A percentile compares a stretch with the other conserved stretches of the same genome.
Evolutionary conservation across 2,329 filamentous ascomycete genomes (phyloP).

Genomic region (Claviceps sp.): DNA sequence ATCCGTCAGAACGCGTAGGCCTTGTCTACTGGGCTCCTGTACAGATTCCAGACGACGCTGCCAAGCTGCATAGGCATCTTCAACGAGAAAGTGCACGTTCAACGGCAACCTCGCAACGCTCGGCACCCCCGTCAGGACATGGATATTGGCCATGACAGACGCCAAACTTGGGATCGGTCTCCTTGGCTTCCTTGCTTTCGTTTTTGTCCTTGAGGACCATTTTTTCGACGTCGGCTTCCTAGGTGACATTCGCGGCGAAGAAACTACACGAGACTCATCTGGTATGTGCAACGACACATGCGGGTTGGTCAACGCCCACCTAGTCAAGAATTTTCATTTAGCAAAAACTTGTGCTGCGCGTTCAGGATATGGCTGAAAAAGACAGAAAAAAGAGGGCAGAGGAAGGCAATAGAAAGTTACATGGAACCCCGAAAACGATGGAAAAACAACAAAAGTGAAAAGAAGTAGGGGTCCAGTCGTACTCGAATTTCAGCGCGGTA

Average conservation of each 20-base stretch:
- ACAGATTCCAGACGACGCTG: constrained; percentile 38
- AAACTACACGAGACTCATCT: constrained; percentile 42
- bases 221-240: no score
- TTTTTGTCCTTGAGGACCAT: constrained; percentile 12
- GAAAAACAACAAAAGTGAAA: not conserved
- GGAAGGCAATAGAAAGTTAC: not conserved
- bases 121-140: constrained; percentile 62
- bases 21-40: constrained; percentile 30
- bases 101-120: constrained; percentile 81
- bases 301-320: constrained; percentile 87
- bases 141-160: constrained; percentile 65
- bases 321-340: constrained; percentile 20
- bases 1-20: constrained; percentile 44
- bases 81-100: constrained; percentile 61
- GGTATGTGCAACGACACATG: constrained; percentile 70
- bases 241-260: constrained; percentile 26
- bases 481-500: constrained; percentile 90
- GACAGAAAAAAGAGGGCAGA: not conserved
- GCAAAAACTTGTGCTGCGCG: not conserved
- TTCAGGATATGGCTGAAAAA: constrained; percentile 7
- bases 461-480: constrained; percentile 18
- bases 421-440: constrained; percentile 44
- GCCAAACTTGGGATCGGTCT: constrained; percentile 47
- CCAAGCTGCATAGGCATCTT: constrained; percentile 61
- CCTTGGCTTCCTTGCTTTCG: constrained; percentile 39